Evolutionary conservation across 2,329 filamentous ascomycete species (phyloP).

Genomic region (Emericellopsis cladophorae): DNA sequence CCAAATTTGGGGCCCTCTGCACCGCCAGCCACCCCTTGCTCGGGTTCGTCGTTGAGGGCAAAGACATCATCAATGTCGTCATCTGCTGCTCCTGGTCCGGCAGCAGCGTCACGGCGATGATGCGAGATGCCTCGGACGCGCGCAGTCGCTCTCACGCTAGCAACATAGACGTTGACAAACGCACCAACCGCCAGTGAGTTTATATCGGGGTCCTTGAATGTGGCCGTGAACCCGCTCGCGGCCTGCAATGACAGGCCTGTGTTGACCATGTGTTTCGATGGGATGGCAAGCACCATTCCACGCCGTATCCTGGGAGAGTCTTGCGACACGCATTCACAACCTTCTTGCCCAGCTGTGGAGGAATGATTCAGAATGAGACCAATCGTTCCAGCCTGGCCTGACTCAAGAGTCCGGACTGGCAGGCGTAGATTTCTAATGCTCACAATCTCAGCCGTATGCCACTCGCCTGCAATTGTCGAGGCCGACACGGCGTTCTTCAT

Average conservation of each 20-base stretch:
- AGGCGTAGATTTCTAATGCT: constrained; percentile 82
- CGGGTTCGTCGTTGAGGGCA: constrained; percentile 35
- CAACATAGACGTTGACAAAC: constrained; percentile 72
- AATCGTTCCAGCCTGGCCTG: constrained; percentile 82
- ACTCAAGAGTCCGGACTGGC: constrained; percentile 61
- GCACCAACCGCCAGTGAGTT: constrained; percentile 52
- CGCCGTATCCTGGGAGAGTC: constrained; percentile 43
- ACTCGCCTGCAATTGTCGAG: constrained; percentile 49
- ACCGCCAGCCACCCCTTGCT: constrained; percentile 16
- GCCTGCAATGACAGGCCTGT: constrained; percentile 47
- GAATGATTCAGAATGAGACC: constrained; percentile 48
- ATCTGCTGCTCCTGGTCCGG: constrained; percentile 4
- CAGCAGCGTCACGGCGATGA: constrained; percentile 6
- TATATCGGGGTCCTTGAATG: constrained; percentile 53
- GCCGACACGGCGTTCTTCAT: constrained; percentile 39
- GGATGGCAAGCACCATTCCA: constrained; percentile 69
- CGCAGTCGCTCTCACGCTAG: constrained; percentile 73
- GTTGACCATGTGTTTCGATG: constrained; percentile 43
- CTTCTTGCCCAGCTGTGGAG: not conserved
- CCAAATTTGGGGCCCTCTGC: constrained; percentile 7
- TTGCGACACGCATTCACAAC: not conserved
- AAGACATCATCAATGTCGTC: constrained; percentile 43
- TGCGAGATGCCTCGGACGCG: constrained; percentile 49
- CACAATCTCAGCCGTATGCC: constrained; percentile 68
- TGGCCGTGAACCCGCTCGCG: constrained; percentile 57